Evolutionary conservation across 2,329 filamentous ascomycete species (phyloP).

Genomic region (Fusarium pseudocircinatum): DNA sequence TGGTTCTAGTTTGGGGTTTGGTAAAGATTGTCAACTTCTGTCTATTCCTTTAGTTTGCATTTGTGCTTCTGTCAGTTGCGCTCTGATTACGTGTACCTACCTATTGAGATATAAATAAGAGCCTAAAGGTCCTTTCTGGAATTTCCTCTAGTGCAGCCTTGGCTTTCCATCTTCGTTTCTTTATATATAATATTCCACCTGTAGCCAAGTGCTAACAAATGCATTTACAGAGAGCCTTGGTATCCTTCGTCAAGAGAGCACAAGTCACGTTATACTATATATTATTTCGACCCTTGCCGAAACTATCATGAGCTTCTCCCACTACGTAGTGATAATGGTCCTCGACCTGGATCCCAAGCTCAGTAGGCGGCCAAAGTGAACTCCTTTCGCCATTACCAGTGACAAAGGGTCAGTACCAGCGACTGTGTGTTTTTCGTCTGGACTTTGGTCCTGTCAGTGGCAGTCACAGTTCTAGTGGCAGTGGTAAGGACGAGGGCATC

Average conservation of each 20-base stretch:
- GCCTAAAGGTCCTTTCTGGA: background rate
- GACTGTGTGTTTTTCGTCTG: background rate
- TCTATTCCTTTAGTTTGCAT: background rate
- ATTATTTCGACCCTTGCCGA: fast-evolving
- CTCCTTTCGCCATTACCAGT: too few relatives aligned
- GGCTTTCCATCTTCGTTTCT: too few relatives aligned
- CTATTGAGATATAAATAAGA: background rate
- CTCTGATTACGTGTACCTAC: background rate
- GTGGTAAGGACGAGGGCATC: background rate
- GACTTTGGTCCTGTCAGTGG: background rate
- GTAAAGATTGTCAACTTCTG: background rate
- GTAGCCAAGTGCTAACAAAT: fast-evolving
- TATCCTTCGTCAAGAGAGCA: too few relatives aligned
- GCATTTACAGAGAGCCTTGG: background rate
- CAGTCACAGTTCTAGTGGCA: background rate
- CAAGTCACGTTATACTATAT: background rate
- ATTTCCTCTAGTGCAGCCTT: background rate
- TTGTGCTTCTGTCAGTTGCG: background rate
- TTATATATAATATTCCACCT: background rate
- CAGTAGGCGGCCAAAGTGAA: background rate
- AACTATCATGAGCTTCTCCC: background rate
- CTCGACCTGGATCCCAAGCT: background rate
- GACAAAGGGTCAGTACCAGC: background rate
- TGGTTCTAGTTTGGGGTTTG: background rate
- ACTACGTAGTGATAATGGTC: background rate